A percentile compares a stretch with the other conserved stretches of the same genome.
These are phyloP conservation scores for Lophiostoma macrostomum DNA, from an alignment of 495 filamentous ascomycete genomes.

Conservation along the genomic window DNA sequence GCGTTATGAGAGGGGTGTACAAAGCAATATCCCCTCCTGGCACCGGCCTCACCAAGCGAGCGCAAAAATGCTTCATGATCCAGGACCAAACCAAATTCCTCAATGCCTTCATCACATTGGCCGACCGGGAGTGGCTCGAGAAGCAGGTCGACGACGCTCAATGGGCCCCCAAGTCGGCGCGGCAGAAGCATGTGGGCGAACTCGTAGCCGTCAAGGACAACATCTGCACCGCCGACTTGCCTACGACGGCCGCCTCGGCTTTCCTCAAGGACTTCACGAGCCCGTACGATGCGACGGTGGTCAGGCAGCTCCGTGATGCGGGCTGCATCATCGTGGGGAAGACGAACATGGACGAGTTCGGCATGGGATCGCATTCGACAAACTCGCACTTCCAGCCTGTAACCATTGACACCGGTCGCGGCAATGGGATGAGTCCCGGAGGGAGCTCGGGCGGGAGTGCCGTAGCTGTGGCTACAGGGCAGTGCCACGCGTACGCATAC, in stretches of 20 bases:
- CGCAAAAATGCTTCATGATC: too few species aligned
- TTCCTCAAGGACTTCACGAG: conserved; percentile 66
- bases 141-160: conserved; percentile 12
- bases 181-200: conserved; percentile 45
- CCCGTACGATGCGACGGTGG: conserved; percentile 83
- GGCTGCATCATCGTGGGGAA: conserved; percentile 72
- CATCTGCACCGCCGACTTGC: conserved; percentile 66
- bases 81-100: too few species aligned
- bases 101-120: conserved; percentile 39
- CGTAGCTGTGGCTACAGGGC: conserved; percentile 68
- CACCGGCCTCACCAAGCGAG: too few species aligned
- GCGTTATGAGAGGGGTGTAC: too few species aligned
- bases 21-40: too few species aligned
- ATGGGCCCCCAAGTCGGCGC: neutral
- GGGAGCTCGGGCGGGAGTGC: conserved; percentile 96
- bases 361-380: conserved; percentile 90
- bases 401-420: conserved; percentile 39
- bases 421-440: conserved; percentile 61
- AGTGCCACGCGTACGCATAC: conserved; percentile 63
- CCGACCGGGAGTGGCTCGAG: conserved; percentile 19
- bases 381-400: conserved; percentile 72
- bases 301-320: conserved; percentile 59
- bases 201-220: conserved; percentile 85
- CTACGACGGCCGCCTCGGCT: conserved; percentile 79
- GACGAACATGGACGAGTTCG: conserved; percentile 95